Percentiles rank a stretch among this genome's conserved stretches.
Conservation (phyloP, 2,329 filamentous ascomycete species). For the Pyrenophora graminea region DNA sequence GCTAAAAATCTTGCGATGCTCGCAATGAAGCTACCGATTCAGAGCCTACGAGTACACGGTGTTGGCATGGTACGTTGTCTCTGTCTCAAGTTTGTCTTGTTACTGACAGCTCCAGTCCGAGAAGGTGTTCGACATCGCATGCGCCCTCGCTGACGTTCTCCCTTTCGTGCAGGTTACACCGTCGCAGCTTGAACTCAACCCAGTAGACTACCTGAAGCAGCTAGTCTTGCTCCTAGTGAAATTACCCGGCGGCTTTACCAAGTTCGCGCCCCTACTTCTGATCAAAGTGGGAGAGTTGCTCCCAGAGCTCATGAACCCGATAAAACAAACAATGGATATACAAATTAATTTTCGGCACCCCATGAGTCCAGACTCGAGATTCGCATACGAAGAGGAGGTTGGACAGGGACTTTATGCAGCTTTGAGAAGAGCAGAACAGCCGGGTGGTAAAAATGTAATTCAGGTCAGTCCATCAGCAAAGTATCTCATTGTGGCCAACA, state of each 20-base stretch:
- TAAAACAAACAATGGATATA: conserved; percentile 22
- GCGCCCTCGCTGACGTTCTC: conserved; percentile 33
- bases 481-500: background rate
- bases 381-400: conserved; percentile 35
- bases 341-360: conserved; percentile 18
- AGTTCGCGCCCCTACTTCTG: conserved; percentile 34
- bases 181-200: conserved; percentile 22
- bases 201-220: conserved; percentile 26
- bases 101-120: conserved; percentile 27
- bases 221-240: conserved; percentile 24
- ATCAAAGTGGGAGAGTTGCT: conserved; percentile 33
- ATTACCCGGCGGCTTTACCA: conserved; percentile 28
- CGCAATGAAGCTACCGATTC: conserved; percentile 26
- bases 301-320: conserved; percentile 22
- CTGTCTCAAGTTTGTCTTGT: background rate
- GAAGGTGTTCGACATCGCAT: conserved; percentile 39
- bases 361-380: conserved; percentile 30
- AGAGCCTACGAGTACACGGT: conserved; percentile 33
- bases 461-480: background rate
- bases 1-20: conserved; percentile 62
- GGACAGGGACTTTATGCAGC: conserved; percentile 20
- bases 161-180: conserved; percentile 25
- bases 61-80: conserved; percentile 30
- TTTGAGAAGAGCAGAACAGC: no score
- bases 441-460: background rate